Evolutionary conservation across 495 filamentous ascomycete species (phyloP).

Genomic region (Lasiosphaeria hispida): DNA sequence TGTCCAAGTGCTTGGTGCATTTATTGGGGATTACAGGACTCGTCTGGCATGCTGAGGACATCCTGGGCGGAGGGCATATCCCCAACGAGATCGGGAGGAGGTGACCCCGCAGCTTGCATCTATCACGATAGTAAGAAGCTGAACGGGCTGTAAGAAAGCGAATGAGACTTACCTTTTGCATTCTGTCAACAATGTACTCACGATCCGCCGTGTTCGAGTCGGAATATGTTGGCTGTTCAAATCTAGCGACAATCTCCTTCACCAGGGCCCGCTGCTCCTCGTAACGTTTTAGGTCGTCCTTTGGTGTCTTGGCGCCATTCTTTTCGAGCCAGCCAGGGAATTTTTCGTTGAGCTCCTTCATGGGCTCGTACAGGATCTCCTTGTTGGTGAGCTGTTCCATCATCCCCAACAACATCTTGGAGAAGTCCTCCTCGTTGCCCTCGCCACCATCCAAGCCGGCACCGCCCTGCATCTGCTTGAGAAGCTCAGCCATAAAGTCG

Average conservation of each 20-base stretch:
- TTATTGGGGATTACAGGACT: conserved; percentile 72
- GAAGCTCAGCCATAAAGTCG: conserved; percentile 78
- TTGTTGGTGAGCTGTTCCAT: conserved; percentile 99
- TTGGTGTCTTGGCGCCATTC: conserved; percentile 60
- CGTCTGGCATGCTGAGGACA: conserved; percentile 64
- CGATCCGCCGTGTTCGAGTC: conserved; percentile 79
- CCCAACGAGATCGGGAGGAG: conserved; percentile 84
- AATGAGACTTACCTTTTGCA: conserved; percentile 77
- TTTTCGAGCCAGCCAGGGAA: conserved; percentile 85
- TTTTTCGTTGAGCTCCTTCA: conserved; percentile 93
- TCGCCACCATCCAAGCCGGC: conserved; percentile 51
- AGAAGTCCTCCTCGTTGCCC: conserved; percentile 79
- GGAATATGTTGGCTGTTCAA: conserved; percentile 73
- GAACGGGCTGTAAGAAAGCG: background rate
- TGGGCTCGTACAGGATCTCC: conserved; percentile 96
- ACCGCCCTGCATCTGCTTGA: conserved; percentile 73
- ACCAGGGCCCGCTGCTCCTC: conserved; percentile 80
- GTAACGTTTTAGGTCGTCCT: conserved; percentile 76
- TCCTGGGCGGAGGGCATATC: conserved; percentile 80
- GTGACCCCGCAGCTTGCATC: conserved; percentile 96
- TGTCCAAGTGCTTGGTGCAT: background rate
- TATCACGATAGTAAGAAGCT: conserved; percentile 22
- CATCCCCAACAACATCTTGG: conserved; percentile 91
- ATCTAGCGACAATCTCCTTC: conserved; percentile 80
- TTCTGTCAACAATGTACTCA: conserved; percentile 91